Percentiles rank a stretch among this genome's conserved stretches.
Conservation (phyloP, 306 rosid genomes). For the Macrotyloma uniflorum region DNA sequence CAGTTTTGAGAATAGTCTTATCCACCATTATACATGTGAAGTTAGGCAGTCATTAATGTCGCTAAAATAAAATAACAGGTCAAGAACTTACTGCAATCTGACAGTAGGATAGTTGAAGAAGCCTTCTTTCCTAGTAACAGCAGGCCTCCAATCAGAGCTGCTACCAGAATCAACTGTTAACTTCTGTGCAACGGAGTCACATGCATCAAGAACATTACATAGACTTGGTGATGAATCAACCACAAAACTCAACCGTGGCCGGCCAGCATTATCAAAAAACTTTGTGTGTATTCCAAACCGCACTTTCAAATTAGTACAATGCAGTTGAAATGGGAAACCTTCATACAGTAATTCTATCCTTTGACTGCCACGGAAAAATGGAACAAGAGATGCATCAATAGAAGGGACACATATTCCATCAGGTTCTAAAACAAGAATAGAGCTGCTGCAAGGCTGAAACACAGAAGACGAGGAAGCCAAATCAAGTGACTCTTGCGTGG, state of each 20-base stretch:
- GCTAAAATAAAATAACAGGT: slow-evolving; percentile 11
- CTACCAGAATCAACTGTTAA: slow-evolving; percentile 63
- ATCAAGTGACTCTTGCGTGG: slow-evolving; percentile 43
- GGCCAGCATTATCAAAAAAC: slow-evolving; percentile 75
- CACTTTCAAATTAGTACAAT: slow-evolving; percentile 66
- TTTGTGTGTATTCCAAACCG: slow-evolving; percentile 81
- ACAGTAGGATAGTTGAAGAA: slow-evolving; percentile 72
- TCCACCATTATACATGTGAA: slow-evolving; percentile 16
- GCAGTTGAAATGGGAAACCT: slow-evolving; percentile 67
- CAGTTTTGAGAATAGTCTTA: not conserved
- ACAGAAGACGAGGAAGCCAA: slow-evolving; percentile 48
- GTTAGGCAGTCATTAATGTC: slow-evolving; percentile 8
- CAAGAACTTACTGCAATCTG: slow-evolving; percentile 88
- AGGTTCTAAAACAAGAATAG: slow-evolving; percentile 55
- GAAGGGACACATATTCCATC: slow-evolving; percentile 58
- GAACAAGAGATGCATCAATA: slow-evolving; percentile 63
- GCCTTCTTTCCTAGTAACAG: slow-evolving; percentile 73
- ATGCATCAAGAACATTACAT: slow-evolving; percentile 78
- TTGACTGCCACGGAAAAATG: slow-evolving; percentile 56
- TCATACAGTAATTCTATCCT: slow-evolving; percentile 72
- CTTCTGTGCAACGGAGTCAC: slow-evolving; percentile 63
- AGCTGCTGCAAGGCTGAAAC: slow-evolving; percentile 34
- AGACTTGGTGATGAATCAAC: slow-evolving; percentile 65
- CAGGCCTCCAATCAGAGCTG: slow-evolving; percentile 78
- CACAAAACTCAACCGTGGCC: slow-evolving; percentile 73